Conservation (phyloP, 176 grass and related monocot genomes). For the Thinopyrum elongatum region DNA sequence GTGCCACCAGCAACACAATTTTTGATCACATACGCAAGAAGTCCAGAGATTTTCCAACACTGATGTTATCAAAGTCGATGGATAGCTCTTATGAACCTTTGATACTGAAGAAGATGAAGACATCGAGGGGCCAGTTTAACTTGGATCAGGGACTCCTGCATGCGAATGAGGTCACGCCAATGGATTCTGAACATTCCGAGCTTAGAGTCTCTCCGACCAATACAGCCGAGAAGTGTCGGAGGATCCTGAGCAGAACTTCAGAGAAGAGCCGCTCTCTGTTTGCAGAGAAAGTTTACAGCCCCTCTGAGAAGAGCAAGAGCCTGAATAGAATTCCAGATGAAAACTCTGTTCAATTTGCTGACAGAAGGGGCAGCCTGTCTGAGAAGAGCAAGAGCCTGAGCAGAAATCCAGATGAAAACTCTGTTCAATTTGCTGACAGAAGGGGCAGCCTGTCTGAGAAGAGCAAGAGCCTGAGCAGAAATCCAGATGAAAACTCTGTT, state of each 20-base stretch:
- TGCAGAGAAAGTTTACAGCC: slow-evolving; percentile 5
- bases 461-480: slow-evolving; percentile 22
- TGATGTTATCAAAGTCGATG: slow-evolving; percentile 62
- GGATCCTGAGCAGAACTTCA: slow-evolving; percentile 26
- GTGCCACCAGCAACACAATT: slow-evolving; percentile 35
- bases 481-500: not conserved
- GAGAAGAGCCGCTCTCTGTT: slow-evolving; percentile 22
- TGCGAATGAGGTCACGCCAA: slow-evolving; percentile 8
- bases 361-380: not conserved
- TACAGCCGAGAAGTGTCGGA: slow-evolving; percentile 29
- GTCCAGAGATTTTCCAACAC: slow-evolving; percentile 66
- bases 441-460: slow-evolving; percentile 16
- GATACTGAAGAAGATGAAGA: slow-evolving; percentile 60
- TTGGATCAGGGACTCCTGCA: slow-evolving; percentile 28
- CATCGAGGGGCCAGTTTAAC: slow-evolving; percentile 40
- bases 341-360: slow-evolving; percentile 1
- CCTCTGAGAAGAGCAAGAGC: slow-evolving; percentile 38
- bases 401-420: slow-evolving; percentile 15
- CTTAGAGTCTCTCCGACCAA: slow-evolving; percentile 30
- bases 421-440: not conserved
- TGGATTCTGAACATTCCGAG: slow-evolving; percentile 36
- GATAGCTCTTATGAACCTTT: slow-evolving; percentile 65
- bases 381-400: slow-evolving; percentile 35
- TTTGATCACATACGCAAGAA: slow-evolving; percentile 95
- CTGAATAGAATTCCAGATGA: slow-evolving; percentile 1